A percentile compares a stretch with the other conserved stretches of the same genome.
phyloP scores from a whole-genome alignment of 2,329 filamentous ascomycete species.

The Coniosporium tulheliwenetii region DNA sequence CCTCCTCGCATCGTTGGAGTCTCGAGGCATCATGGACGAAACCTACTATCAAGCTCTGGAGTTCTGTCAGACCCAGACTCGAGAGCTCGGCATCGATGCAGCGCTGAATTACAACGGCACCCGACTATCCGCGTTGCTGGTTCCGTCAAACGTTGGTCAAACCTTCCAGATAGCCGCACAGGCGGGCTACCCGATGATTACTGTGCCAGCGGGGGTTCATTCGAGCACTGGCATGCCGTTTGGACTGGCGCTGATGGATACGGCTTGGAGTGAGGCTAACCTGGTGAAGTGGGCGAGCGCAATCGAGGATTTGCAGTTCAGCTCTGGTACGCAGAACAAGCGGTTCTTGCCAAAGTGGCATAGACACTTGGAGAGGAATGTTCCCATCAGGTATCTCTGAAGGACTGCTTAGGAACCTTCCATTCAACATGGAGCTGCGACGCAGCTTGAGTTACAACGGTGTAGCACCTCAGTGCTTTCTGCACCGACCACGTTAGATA shows the following conservation, averaged over 20 bases:
- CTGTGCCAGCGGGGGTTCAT: conserved; percentile 46
- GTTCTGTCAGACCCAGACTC: conserved; percentile 41
- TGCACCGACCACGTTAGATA: no score
- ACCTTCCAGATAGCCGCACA: conserved; percentile 57
- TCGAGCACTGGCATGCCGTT: conserved; percentile 27
- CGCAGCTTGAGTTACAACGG: no score
- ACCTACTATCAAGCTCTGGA: conserved; percentile 51
- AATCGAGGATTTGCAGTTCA: conserved; percentile 22
- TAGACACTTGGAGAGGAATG: conserved; percentile 20
- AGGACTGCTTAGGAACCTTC: no score
- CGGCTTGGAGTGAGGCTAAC: conserved; percentile 15
- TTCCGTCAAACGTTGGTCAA: conserved; percentile 53
- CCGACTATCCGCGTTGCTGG: conserved; percentile 45
- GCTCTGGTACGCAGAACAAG: conserved; percentile 5
- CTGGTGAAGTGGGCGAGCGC: conserved; percentile 24
- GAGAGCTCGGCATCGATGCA: conserved; percentile 54
- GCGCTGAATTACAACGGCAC: conserved; percentile 36
- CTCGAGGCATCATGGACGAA: conserved; percentile 44
- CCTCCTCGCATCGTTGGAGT: conserved; percentile 47
- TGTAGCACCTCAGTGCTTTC: no score
- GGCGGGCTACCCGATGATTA: conserved; percentile 60
- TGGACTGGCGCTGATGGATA: conserved; percentile 22
- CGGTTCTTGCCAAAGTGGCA: conserved; percentile 20
- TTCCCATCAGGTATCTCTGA: conserved; percentile 12
- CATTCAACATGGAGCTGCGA: no score